Conservation (phyloP, 78 protist genomes). For the Dictyostelium discoideum region dicty_2.7 NC_007091.3:4581001-4581500, state of each 20-base stretch:
- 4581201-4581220: not conserved
- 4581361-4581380: not conserved
- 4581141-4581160: not conserved
- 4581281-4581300: not conserved
- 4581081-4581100: not conserved
- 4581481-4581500: constrained; percentile 74
- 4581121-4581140: not conserved
- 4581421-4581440: constrained; percentile 48
- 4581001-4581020: constrained; percentile 82
- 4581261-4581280: too few relatives aligned
- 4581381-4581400: not conserved
- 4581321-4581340: not conserved
- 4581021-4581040: constrained; percentile 24
- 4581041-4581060: not conserved
- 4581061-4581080: constrained; percentile 40
- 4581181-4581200: not conserved
- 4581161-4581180: not conserved
- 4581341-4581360: not conserved
- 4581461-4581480: constrained; percentile 78
- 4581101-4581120: not conserved
- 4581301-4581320: not conserved
- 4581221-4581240: constrained; percentile 1
- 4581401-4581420: not conserved
- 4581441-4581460: constrained; percentile 64
- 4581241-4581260: not conserved